Evolutionary conservation across 495 filamentous ascomycete genomes (phyloP), one percentile per base, ranked within the genome.

Genomic region (Rostrohypoxylon terebratum): DNA sequence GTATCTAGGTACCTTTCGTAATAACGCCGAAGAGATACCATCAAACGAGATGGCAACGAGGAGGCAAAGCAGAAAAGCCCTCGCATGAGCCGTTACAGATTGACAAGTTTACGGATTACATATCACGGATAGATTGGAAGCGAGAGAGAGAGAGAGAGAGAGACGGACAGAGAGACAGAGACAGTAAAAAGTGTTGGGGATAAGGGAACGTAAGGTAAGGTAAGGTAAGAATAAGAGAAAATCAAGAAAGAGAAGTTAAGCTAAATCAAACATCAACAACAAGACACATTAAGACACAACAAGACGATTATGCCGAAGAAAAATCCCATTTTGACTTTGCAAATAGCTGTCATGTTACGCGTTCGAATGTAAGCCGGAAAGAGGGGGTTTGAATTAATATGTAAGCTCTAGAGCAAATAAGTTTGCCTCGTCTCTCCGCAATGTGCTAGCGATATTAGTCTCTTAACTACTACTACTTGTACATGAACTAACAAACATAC

Each of bases 301-400:
- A 57, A 38, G 11, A 38, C 13, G 13, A n/a, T 25, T 8, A 31
- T 13, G 45, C 47, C n/a, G n/a, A n/a, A n/a, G 60, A 57, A 14
- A 20, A 14, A 38, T 38, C 59, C 48, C n/a, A 16, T 63, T 66
- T 73, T 73, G 55, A 69, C 71, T 69, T 73, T 66, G 63, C 6
- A 48, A 61, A 48, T 61, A 45, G 54, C 51, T 36, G 70, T 36
- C 48, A 64, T 55, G 47, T 68, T 73, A 73, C 71, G 71, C 71
- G 71, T 73, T 28, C 60, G 45, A 50, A 57, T 51, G 31, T 68
- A 59, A 59, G 42, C 45, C 48, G 16, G 40, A 4, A 34, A 34
- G 45, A 36, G 38, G 38, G 38, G 54, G 45, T 16, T 36, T 14
- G 44, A 28, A 28, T 28, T 28, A 28, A 28, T 31, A 57, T 18